These are phyloP conservation scores for Fusarium cicatricum DNA, from an alignment of 2,329 filamentous ascomycete species.

Conservation along the genomic window DNA sequence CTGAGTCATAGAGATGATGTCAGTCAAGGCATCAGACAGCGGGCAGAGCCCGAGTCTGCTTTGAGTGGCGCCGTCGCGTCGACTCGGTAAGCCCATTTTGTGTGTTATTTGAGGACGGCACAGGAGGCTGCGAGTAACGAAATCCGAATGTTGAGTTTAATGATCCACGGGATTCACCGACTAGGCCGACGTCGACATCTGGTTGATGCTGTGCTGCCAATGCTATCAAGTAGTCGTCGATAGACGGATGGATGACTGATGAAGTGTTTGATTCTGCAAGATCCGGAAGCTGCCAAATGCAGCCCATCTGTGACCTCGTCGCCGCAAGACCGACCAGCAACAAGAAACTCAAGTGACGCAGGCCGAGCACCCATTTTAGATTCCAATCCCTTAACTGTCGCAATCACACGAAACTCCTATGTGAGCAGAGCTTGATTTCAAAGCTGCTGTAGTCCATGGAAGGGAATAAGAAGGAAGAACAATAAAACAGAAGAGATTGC, in stretches of 20 bases:
- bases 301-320: constrained; percentile 49
- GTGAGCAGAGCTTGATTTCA: constrained; percentile 45
- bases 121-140: constrained; percentile 42
- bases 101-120: constrained; percentile 42
- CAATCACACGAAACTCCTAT: constrained; percentile 50
- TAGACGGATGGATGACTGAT: constrained; percentile 50
- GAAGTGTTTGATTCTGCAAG: constrained; percentile 52
- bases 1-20: constrained; percentile 41
- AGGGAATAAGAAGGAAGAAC: constrained; percentile 40
- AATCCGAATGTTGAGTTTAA: constrained; percentile 45
- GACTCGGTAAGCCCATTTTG: constrained; percentile 39
- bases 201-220: constrained; percentile 48
- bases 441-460: constrained; percentile 43
- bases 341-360: constrained; percentile 47
- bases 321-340: constrained; percentile 50
- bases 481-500: constrained; percentile 41
- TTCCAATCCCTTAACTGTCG: constrained; percentile 49
- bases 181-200: constrained; percentile 47
- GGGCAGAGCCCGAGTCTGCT: constrained; percentile 29
- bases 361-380: constrained; percentile 48
- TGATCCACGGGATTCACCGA: constrained; percentile 47
- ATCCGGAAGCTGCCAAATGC: constrained; percentile 52
- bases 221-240: constrained; percentile 50
- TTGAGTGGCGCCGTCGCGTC: constrained; percentile 41
- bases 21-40: constrained; percentile 39